Base-by-base conservation (phyloP, 495 filamentous ascomycete genomes). In the Darksidea phi region DNA sequence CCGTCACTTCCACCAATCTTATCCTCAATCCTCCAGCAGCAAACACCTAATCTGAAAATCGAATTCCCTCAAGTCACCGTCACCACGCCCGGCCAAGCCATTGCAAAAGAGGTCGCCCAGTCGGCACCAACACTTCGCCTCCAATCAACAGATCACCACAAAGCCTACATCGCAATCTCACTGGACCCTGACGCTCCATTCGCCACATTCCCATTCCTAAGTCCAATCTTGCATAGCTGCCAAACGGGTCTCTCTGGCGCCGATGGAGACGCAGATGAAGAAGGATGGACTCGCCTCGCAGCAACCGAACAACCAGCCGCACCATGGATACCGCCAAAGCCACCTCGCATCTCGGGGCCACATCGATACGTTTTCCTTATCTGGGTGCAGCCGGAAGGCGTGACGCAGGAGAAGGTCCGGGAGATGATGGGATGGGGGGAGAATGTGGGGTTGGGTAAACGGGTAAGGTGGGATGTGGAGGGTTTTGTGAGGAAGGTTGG, bases 361-460 rank as follows among this genome's bases (percentile, higher is more conserved):
- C 57, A 61, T 34, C 57, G 57, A 34, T 61, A 61, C 28, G 42
- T 61, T 8, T 61, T 61, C 42, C 15, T 61, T 6, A n/a, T 61
- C 18, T 61, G 48, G 48, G 57, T 54, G 28, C 57, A 61, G 25
- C 49, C 57, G 23, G 43, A 61, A 6, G 57, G 25, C 10, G 17
- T 61, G 3, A 54, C 48, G 7, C 24, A 18, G 36, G 48, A 28
- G 36, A 47, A 61, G 48, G 38, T 61, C 48, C 34, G n/a, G 36
- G 20, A 21, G 26, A 2, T 17, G 26, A 8, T 59, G 26, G 46
- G 46, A 11, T 13, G 47, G 2, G 25, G 17, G 6, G 56, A 59
- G 1, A n/a, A 11, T 3, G 34, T 51, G n/a, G 47, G 45, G 4
- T 8, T 49, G 10, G 2, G 13, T 8, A 1, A 43, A 12, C 45